A percentile compares a stretch with the other conserved stretches of the same genome.
These are phyloP conservation scores for Favolaschia claudopus DNA, from an alignment of 768 basidiomycete genomes.

Conservation along the genomic window DNA sequence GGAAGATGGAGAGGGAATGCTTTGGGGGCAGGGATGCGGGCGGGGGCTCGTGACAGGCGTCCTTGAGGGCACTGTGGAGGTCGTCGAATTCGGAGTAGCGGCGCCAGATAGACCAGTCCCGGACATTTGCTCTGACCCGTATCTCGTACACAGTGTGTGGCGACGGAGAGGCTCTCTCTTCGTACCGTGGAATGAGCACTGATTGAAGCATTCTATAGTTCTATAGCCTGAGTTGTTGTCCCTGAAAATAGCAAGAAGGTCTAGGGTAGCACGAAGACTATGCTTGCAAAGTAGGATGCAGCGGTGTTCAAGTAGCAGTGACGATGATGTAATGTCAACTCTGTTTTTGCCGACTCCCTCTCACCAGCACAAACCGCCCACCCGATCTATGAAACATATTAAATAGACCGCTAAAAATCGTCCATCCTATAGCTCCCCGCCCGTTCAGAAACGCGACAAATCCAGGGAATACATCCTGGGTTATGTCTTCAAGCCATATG, in stretches of 20 bases:
- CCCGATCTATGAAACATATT: constrained; percentile 46
- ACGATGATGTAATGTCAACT: constrained; percentile 4
- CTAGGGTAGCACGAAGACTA: not conserved
- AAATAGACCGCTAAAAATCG: constrained; percentile 48
- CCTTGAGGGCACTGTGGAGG: constrained; percentile 80
- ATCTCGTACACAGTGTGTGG: constrained; percentile 85
- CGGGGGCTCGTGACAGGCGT: constrained; percentile 81
- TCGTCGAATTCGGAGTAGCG: constrained; percentile 96
- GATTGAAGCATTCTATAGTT: constrained; percentile 19
- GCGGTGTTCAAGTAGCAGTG: not conserved
- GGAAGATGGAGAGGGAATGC: constrained; percentile 74
- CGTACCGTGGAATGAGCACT: constrained; percentile 71
- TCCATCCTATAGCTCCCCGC: constrained; percentile 53
- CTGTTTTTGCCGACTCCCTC: constrained; percentile 37
- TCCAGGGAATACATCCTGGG: constrained; percentile 62
- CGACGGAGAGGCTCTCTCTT: constrained; percentile 74
- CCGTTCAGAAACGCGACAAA: constrained; percentile 58
- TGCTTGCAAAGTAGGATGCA: not conserved
- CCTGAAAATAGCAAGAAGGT: constrained; percentile 2
- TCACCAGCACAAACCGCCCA: constrained; percentile 59
- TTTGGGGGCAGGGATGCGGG: constrained; percentile 87
- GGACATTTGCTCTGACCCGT: constrained; percentile 85
- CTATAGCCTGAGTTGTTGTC: no score
- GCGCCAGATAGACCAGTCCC: constrained; percentile 93
- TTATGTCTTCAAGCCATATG: constrained; percentile 64